phyloP scores from a whole-genome alignment of 2,329 filamentous ascomycete species.

The Metarhizium album region DNA sequence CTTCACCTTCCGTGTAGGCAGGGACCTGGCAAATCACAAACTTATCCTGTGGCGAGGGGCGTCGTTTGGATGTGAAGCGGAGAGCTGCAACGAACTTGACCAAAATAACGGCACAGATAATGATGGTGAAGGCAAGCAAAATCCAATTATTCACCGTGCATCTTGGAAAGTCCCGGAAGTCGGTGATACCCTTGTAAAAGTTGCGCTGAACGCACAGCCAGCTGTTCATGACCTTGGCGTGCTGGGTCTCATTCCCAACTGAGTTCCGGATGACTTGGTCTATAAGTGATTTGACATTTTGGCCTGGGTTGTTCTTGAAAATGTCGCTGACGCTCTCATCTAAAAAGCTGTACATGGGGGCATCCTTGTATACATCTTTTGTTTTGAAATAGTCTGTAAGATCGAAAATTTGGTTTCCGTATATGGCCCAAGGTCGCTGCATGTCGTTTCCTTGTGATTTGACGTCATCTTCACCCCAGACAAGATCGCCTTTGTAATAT shows the following conservation, averaged over 20 bases:
- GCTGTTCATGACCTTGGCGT: slow-evolving; percentile 48
- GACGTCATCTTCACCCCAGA: slow-evolving; percentile 53
- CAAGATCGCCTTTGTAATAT: slow-evolving; percentile 79
- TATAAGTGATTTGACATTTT: slow-evolving; percentile 62
- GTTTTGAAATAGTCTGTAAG: slow-evolving; percentile 88
- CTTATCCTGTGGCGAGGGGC: slow-evolving; percentile 87
- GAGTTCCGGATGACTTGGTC: slow-evolving; percentile 38
- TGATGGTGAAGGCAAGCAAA: slow-evolving; percentile 73
- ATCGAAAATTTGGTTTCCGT: slow-evolving; percentile 72
- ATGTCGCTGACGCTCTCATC: slow-evolving; percentile 55
- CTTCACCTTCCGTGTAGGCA: slow-evolving; percentile 95
- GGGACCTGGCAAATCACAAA: slow-evolving; percentile 98
- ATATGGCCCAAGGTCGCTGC: slow-evolving; percentile 68
- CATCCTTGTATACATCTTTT: slow-evolving; percentile 43
- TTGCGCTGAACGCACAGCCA: slow-evolving; percentile 71
- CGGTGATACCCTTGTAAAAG: slow-evolving; percentile 73
- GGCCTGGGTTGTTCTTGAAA: slow-evolving; percentile 66
- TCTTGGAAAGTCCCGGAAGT: slow-evolving; percentile 66
- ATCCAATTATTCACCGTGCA: slow-evolving; percentile 91
- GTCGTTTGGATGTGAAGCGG: slow-evolving; percentile 84
- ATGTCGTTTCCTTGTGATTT: slow-evolving; percentile 53
- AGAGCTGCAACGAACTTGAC: slow-evolving; percentile 88
- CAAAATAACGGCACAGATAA: slow-evolving; percentile 69
- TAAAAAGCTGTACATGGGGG: slow-evolving; percentile 57
- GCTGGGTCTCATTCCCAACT: slow-evolving; percentile 39